phyloP scores from a whole-genome alignment of 179 eudicot genomes.

The Beta macrorhiza region DNA sequence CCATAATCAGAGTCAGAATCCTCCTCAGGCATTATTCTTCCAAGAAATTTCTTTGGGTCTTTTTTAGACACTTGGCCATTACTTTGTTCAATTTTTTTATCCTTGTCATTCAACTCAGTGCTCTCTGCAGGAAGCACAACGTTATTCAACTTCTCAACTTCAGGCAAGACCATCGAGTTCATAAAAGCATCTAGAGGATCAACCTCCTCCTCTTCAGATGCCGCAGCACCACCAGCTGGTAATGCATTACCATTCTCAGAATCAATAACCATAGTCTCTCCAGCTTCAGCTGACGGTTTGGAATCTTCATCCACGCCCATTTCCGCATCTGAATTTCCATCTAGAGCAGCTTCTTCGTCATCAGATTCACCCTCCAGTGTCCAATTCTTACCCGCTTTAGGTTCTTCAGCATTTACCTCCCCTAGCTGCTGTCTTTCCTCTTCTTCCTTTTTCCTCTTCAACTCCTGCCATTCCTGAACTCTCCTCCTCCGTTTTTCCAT shows the following conservation, averaged over 20 bases:
- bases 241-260: slow-evolving; percentile 40
- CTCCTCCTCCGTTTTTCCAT: slow-evolving; percentile 94
- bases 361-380: slow-evolving; percentile 95
- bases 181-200: slow-evolving; percentile 96
- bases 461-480: slow-evolving; percentile 96
- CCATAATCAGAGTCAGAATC: slow-evolving; percentile 74
- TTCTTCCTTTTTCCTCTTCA: slow-evolving; percentile 82
- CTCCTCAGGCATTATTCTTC: slow-evolving; percentile 88
- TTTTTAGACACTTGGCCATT: slow-evolving; percentile 42
- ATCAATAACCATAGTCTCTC: slow-evolving; percentile 53
- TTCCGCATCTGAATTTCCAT: slow-evolving; percentile 43
- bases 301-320: slow-evolving; percentile 51
- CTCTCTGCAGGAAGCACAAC: slow-evolving; percentile 35
- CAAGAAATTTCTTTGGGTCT: slow-evolving; percentile 46
- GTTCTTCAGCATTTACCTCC: slow-evolving; percentile 45
- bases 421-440: slow-evolving; percentile 64
- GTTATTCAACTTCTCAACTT: slow-evolving; percentile 67
- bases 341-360: slow-evolving; percentile 71
- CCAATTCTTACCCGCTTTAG: slow-evolving; percentile 76
- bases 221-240: slow-evolving; percentile 36
- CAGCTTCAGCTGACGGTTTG: slow-evolving; percentile 39
- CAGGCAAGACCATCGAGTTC: slow-evolving; percentile 87
- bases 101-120: slow-evolving; percentile 33
- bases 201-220: slow-evolving; percentile 69
- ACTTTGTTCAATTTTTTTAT: slow-evolving; percentile 30